These are phyloP conservation scores for Citrus trifoliata DNA, from an alignment of 345 rosid genomes.

Conservation along the genomic window DNA sequence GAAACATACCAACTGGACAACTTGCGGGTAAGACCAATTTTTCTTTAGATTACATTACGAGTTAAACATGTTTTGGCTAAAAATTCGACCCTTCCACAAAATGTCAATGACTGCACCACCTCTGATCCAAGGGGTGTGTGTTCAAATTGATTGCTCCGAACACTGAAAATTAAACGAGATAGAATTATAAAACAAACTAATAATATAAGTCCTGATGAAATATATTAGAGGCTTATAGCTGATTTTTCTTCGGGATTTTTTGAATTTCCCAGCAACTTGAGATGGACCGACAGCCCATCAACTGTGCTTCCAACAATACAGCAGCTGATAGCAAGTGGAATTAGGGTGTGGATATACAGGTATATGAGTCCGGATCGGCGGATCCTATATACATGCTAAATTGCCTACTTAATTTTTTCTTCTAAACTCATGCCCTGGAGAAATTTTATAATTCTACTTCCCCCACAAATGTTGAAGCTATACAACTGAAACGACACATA, in stretches of 20 bases:
- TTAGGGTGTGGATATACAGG: constrained; percentile 51
- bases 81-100: not conserved
- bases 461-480: not conserved
- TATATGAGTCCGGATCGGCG: not conserved
- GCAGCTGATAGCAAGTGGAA: constrained; percentile 29
- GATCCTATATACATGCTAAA: not conserved
- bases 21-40: constrained; percentile 31
- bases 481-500: not conserved
- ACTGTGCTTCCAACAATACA: constrained; percentile 39
- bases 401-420: not conserved
- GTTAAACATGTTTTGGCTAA: not conserved
- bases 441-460: not conserved
- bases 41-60: not conserved
- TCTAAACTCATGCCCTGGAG: not conserved
- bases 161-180: not conserved
- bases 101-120: not conserved
- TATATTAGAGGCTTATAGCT: not conserved
- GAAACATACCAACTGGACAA: constrained; percentile 31
- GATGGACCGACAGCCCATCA: constrained; percentile 29
- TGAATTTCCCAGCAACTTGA: constrained; percentile 8
- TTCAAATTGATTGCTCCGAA: too few relatives aligned
- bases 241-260: not conserved
- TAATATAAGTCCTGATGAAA: not conserved
- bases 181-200: not conserved
- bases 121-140: not conserved